A percentile compares a stretch with the other conserved stretches of the same genome.
Evolutionary conservation across 441 rosid genomes (phyloP).

Genomic region (Adansonia rubrostipa): DNA sequence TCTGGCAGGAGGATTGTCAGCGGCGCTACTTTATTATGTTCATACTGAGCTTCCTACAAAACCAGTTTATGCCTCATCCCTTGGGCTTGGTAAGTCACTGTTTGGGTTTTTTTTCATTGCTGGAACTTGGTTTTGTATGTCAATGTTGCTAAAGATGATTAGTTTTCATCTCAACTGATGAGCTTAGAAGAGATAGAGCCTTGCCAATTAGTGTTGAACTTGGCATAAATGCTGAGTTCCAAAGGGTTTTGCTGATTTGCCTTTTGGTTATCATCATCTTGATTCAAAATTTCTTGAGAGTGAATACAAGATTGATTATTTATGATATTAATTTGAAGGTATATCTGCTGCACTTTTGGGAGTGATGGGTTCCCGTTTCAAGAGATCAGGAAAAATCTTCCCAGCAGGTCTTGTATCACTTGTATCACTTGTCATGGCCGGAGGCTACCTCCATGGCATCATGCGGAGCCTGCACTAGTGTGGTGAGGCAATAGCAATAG

Average conservation of each 20-base stretch:
- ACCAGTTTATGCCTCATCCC: slow-evolving; percentile 72
- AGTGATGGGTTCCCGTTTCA: slow-evolving; percentile 86
- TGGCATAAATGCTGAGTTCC: too few species aligned
- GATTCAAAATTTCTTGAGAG: neutral
- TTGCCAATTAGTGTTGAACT: slow-evolving; percentile 3
- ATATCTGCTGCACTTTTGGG: slow-evolving; percentile 70
- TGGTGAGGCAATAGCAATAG: neutral
- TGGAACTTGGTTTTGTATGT: neutral
- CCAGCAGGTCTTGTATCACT: slow-evolving; percentile 91
- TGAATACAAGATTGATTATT: too few species aligned
- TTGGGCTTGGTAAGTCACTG: slow-evolving; percentile 71
- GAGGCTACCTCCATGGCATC: slow-evolving; percentile 81
- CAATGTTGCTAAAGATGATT: neutral
- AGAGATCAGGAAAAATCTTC: slow-evolving; percentile 68
- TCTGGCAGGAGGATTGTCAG: slow-evolving; percentile 78
- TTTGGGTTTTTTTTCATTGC: neutral
- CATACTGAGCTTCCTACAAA: slow-evolving; percentile 64
- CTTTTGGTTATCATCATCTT: neutral
- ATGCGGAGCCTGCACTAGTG: slow-evolving; percentile 60
- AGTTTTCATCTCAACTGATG: neutral
- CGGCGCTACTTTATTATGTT: slow-evolving; percentile 68
- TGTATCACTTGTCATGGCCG: slow-evolving; percentile 77
- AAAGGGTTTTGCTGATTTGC: neutral
- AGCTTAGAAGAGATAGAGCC: neutral
- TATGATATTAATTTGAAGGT: slow-evolving; percentile 46